Percentiles rank a stretch among this genome's conserved stretches.
Conservation (phyloP, 1,139 yeast species). For the Protomyces macrosporus region DNA sequence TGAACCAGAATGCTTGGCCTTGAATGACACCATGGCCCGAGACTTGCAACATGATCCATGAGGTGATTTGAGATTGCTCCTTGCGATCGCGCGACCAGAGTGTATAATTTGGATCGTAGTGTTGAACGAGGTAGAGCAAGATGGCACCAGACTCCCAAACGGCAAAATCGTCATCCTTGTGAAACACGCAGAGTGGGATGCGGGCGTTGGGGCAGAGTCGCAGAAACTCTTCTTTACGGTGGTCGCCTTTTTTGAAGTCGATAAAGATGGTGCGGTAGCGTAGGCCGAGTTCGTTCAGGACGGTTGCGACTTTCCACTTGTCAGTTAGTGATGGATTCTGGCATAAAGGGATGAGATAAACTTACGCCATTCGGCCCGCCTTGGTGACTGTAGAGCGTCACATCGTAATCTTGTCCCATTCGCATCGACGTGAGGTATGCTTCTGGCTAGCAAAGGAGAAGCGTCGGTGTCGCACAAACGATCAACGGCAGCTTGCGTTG, state of each 20-base stretch:
- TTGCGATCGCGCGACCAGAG: constrained; percentile 34
- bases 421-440: background rate
- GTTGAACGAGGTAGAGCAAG: constrained; percentile 50
- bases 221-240: constrained; percentile 51
- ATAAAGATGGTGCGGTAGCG: constrained; percentile 75
- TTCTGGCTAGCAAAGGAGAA: background rate
- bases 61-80: constrained; percentile 32
- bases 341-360: background rate
- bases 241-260: constrained; percentile 50
- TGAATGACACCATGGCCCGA: constrained; percentile 17
- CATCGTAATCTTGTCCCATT: constrained; percentile 3
- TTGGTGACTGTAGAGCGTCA: constrained; percentile 31
- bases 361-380: constrained; percentile 30
- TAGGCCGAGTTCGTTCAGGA: constrained; percentile 73
- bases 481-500: too few relatives aligned
- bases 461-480: too few relatives aligned
- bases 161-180: constrained; percentile 39
- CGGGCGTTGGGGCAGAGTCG: constrained; percentile 58
- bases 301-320: constrained; percentile 80
- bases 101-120: constrained; percentile 49
- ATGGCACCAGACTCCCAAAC: constrained; percentile 59
- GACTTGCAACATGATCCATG: constrained; percentile 29
- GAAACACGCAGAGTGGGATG: constrained; percentile 55
- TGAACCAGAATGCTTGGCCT: constrained; percentile 33
- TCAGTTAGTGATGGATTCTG: constrained; percentile 43